Evolutionary conservation across 106 monocot species (phyloP), one percentile per base, ranked within the genome.

Genomic region (Cymbidium sinense): DNA sequence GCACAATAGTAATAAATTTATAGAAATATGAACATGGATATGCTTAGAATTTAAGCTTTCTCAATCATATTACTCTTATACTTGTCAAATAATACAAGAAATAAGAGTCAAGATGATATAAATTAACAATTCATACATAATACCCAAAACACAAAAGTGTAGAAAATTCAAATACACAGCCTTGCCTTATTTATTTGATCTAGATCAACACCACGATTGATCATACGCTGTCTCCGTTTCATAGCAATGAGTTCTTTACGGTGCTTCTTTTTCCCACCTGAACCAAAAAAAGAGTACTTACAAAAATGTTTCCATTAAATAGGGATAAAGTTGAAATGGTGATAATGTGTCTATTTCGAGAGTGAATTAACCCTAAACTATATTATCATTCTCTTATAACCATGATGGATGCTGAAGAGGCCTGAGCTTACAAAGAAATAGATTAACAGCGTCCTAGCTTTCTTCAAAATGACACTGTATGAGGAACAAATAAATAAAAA

Each of bases 141-240:
- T 33, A 67, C 67, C 71, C 17, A 70, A 19, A 34, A 70, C 70
- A 36, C 18, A 36, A 5, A 34, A 27, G 27, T 44, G 2, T 12
- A 25, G 27, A 43, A 25, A 23, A 44, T 74, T 25, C 12, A 13
- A 55, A 27, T 76, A 36, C 15, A n/a, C 31, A 43, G 25, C 13
- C 85, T 81, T 80, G 91, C 99, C 86, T 61, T 29, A 84, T 99
- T 93, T 77, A 99, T 95, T 89, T 99, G 91, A 52, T 90, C 92
- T 73, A 99, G 81, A 77, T 99, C 95, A 83, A 95, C 92, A 74
- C 99, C 99, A 81, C 95, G 87, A 84, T 93, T 86, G 30, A 91
- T 74, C 95, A 89, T 89, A 23, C 98, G 87, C 70, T 95, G 81
- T 43, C 85, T 83, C 27, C 99, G 86, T 81, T 95, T 99, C 34